phyloP scores from a whole-genome alignment of 2,329 filamentous ascomycete species.

The Exophiala oligosperma region DNA sequence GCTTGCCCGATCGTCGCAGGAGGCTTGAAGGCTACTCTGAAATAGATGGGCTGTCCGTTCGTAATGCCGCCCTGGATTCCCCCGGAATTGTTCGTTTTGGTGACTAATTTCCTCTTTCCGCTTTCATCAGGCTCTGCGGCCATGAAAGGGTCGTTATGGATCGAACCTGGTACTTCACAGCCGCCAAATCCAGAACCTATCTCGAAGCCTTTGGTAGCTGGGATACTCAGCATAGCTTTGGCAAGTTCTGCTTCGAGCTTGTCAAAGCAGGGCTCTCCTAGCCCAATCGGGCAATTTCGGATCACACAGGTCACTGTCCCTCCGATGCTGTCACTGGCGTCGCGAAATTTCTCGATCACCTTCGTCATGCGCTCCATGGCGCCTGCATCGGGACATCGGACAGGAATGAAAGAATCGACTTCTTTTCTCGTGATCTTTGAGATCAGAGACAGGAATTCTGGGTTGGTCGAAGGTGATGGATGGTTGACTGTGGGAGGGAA shows the following conservation, averaged over 20 bases:
- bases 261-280: constrained; percentile 93
- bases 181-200: constrained; percentile 91
- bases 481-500: constrained; percentile 45
- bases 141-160: constrained; percentile 88
- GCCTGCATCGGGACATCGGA: constrained; percentile 75
- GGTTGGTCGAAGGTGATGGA: constrained; percentile 59
- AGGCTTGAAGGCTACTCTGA: constrained; percentile 92
- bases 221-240: constrained; percentile 93
- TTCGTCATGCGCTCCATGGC: constrained; percentile 72
- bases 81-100: constrained; percentile 91
- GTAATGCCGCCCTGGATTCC: constrained; percentile 95
- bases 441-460: constrained; percentile 73
- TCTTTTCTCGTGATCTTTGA: constrained; percentile 69
- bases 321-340: constrained; percentile 83
- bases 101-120: constrained; percentile 65
- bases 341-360: constrained; percentile 73
- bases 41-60: constrained; percentile 92
- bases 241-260: constrained; percentile 90
- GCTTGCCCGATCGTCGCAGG: constrained; percentile 89
- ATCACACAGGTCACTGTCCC: constrained; percentile 95
- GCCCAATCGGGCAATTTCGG: constrained; percentile 76
- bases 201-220: constrained; percentile 93
- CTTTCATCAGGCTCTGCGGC: constrained; percentile 50
- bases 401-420: constrained; percentile 82
- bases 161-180: constrained; percentile 80